phyloP scores from a whole-genome alignment of 306 rosid species.

The barrel medic (Medicago truncatula) region DNA sequence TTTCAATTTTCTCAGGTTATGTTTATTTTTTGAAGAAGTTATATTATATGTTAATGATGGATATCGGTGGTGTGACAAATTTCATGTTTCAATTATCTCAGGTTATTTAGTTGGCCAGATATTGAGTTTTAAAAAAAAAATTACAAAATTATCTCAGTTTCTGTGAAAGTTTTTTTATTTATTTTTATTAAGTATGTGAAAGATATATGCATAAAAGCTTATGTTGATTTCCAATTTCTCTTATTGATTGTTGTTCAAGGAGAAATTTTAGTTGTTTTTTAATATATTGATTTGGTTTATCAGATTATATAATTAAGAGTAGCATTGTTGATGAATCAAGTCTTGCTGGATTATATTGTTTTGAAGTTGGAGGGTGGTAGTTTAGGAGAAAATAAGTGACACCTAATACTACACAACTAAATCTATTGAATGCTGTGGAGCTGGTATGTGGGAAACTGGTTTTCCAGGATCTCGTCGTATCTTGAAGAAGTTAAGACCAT shows the following conservation, averaged over 20 bases:
- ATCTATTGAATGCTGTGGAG: slow-evolving; percentile 37
- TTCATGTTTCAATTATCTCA: no score
- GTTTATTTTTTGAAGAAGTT: not conserved
- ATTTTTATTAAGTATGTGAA: not conserved
- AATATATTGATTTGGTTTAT: not conserved
- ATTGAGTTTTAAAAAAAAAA: no score
- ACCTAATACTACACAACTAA: not conserved
- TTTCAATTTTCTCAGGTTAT: not conserved
- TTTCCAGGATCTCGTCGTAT: slow-evolving; percentile 36
- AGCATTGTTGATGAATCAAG: not conserved
- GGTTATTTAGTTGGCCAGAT: no score
- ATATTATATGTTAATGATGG: not conserved
- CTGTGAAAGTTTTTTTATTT: no score
- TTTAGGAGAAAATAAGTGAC: slow-evolving; percentile 13
- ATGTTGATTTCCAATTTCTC: not conserved
- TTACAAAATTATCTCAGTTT: no score
- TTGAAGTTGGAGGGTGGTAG: not conserved
- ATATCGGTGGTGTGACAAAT: no score
- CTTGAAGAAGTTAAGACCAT: slow-evolving; percentile 38
- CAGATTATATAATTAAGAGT: slow-evolving; percentile 10
- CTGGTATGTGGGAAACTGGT: slow-evolving; percentile 6
- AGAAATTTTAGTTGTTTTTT: not conserved
- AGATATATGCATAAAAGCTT: not conserved
- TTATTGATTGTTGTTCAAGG: slow-evolving; percentile 3
- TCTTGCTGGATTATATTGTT: not conserved